phyloP scores from a whole-genome alignment of 225 moss, liverwort and hornwort genomes.

The Pleurozium schreberi region DNA sequence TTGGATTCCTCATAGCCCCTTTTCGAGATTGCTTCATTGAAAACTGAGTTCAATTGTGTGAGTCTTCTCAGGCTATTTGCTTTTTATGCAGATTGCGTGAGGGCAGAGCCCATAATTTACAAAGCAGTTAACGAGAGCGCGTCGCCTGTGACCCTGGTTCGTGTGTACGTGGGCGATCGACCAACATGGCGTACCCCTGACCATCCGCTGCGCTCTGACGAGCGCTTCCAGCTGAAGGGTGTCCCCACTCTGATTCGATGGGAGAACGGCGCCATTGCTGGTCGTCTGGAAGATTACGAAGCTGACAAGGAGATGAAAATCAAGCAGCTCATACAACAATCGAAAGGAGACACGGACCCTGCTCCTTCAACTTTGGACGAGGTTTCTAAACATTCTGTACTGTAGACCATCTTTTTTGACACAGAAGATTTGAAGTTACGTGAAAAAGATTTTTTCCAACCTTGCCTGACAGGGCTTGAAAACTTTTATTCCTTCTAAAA shows the following conservation, averaged over 20 bases:
- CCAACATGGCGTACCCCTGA: slow-evolving; percentile 61
- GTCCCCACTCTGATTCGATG: slow-evolving; percentile 80
- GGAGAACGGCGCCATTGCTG: slow-evolving; percentile 67
- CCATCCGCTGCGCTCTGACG: slow-evolving; percentile 64
- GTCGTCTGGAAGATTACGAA: slow-evolving; percentile 81
- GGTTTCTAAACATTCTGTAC: neutral
- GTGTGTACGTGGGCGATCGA: slow-evolving; percentile 75
- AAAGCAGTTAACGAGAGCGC: slow-evolving; percentile 46
- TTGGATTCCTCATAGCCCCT: neutral
- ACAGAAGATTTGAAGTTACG: neutral
- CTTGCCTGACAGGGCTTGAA: no score
- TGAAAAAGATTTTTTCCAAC: no score
- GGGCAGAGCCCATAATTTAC: slow-evolving; percentile 89
- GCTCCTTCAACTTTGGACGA: neutral
- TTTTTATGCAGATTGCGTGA: slow-evolving; percentile 70
- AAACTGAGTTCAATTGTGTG: neutral
- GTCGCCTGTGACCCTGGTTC: slow-evolving; percentile 55
- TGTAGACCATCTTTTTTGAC: neutral
- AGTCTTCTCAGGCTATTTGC: neutral
- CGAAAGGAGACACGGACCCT: neutral
- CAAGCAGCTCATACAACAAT: slow-evolving; percentile 31
- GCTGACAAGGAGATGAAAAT: slow-evolving; percentile 62
- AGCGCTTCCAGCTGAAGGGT: slow-evolving; percentile 59
- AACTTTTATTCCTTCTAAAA: neutral
- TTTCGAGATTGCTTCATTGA: neutral